These are phyloP conservation scores for Penicillium cinerascens DNA, from an alignment of 495 filamentous ascomycete species.

Conservation along the genomic window DNA sequence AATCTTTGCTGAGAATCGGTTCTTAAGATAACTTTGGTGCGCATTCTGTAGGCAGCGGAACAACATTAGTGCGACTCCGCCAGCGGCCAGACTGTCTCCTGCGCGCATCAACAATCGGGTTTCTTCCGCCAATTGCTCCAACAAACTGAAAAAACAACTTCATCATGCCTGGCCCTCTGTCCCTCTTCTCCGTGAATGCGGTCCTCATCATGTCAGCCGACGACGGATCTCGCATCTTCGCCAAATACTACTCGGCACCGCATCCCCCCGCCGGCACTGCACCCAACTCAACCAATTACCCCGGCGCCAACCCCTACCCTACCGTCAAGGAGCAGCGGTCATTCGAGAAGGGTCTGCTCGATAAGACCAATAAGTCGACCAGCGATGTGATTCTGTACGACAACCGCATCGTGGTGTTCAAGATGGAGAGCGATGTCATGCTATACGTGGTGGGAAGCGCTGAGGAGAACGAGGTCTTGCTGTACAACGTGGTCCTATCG, in stretches of 20 bases:
- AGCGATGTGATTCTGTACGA: constrained; percentile 97
- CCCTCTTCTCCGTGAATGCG: constrained; percentile 88
- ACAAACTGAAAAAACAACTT: constrained; percentile 10
- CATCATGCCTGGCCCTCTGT: constrained; percentile 54
- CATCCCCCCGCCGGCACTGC: constrained; percentile 61
- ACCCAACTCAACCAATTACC: constrained; percentile 51
- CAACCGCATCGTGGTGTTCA: constrained; percentile 91
- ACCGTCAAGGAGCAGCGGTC: constrained; percentile 87
- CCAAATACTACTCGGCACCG: constrained; percentile 91
- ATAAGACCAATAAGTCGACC: constrained; percentile 94
- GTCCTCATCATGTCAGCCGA: constrained; percentile 86
- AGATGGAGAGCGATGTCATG: constrained; percentile 96
- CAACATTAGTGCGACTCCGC: constrained; percentile 35
- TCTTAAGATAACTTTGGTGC: background rate
- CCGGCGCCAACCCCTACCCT: constrained; percentile 76
- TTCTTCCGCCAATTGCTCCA: constrained; percentile 11
- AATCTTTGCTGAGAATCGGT: background rate
- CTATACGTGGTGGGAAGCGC: constrained; percentile 89
- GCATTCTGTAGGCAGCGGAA: constrained; percentile 21
- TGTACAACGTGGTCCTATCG: constrained; percentile 89
- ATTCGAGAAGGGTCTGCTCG: constrained; percentile 92
- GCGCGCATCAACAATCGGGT: constrained; percentile 31
- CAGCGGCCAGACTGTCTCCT: constrained; percentile 38
- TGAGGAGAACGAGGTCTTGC: constrained; percentile 94
- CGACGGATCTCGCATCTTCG: constrained; percentile 84